Evolutionary conservation across 345 rosid genomes (phyloP).

Genomic region (Erodium maritimum): DNA sequence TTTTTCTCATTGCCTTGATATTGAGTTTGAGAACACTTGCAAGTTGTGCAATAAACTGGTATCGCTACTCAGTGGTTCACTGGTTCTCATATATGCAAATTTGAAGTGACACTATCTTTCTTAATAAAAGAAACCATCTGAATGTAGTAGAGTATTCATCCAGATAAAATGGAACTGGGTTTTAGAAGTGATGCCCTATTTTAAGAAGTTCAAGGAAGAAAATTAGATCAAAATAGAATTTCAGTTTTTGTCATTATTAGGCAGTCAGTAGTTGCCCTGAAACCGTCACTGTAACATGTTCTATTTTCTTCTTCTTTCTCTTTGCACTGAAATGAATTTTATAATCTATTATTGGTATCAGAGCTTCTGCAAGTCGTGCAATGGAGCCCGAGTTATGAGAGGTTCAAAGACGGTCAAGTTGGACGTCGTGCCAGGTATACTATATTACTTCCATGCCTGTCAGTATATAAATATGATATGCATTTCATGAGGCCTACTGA

Average conservation of each 20-base stretch:
- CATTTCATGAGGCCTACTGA: too few species aligned
- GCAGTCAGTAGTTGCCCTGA: not conserved
- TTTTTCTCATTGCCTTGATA: too few species aligned
- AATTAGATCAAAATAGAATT: not conserved
- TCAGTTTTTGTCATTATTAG: not conserved
- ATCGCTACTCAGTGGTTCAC: not conserved
- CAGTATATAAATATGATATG: too few species aligned
- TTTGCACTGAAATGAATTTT: not conserved
- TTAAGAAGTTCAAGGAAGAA: not conserved
- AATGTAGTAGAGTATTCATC: not conserved
- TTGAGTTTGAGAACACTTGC: too few species aligned
- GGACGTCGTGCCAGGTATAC: constrained; percentile 71
- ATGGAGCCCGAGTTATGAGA: constrained; percentile 61
- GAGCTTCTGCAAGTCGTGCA: constrained; percentile 87
- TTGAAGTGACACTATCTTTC: not conserved
- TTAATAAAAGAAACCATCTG: not conserved
- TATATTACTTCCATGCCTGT: too few species aligned
- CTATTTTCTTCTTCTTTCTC: not conserved
- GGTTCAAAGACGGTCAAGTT: constrained; percentile 79
- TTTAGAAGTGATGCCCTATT: not conserved
- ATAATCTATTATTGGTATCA: constrained; percentile 21
- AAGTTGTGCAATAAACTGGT: not conserved
- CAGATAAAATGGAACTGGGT: not conserved
- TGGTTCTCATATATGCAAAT: not conserved
- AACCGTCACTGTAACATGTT: not conserved